Conservation (phyloP, 2,329 filamentous ascomycete species). For the Zelopaecilomyces penicillatus region DNA sequence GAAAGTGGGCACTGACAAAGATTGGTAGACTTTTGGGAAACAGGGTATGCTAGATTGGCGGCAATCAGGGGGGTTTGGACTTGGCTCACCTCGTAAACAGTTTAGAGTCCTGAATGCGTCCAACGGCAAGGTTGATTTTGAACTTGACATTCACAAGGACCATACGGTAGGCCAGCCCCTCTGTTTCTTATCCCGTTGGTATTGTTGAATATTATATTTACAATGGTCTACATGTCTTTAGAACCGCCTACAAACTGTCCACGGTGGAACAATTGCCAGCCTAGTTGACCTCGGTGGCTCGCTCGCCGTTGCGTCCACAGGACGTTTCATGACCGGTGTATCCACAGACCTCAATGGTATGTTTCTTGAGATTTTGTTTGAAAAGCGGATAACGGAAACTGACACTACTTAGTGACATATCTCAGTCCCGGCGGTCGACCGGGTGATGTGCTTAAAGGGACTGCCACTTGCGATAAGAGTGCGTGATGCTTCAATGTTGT, state of each 20-base stretch:
- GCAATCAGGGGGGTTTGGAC: background rate
- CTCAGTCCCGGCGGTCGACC: constrained; percentile 48
- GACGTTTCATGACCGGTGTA: constrained; percentile 54
- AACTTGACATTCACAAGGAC: constrained; percentile 64
- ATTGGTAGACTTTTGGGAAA: constrained; percentile 20
- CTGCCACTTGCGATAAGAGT: constrained; percentile 56
- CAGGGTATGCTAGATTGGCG: constrained; percentile 4
- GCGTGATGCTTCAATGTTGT: constrained; percentile 15
- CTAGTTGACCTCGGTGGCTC: constrained; percentile 62
- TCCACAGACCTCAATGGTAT: constrained; percentile 57
- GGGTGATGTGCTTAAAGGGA: constrained; percentile 48
- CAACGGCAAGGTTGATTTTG: constrained; percentile 64
- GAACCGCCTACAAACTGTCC: constrained; percentile 70
- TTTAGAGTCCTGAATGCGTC: constrained; percentile 57
- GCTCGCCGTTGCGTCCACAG: constrained; percentile 56
- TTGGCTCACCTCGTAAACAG: constrained; percentile 28
- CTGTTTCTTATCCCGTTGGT: background rate
- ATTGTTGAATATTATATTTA: too few relatives aligned
- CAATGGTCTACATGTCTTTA: constrained; percentile 20
- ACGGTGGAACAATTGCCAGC: constrained; percentile 71
- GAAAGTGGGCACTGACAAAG: background rate
- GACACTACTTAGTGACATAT: constrained; percentile 46
- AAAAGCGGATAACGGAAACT: background rate
- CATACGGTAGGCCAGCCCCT: constrained; percentile 52
- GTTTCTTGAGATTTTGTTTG: background rate